phyloP scores from a whole-genome alignment of 208 protist species.

The Vickermania ingenoplastis region DNA sequence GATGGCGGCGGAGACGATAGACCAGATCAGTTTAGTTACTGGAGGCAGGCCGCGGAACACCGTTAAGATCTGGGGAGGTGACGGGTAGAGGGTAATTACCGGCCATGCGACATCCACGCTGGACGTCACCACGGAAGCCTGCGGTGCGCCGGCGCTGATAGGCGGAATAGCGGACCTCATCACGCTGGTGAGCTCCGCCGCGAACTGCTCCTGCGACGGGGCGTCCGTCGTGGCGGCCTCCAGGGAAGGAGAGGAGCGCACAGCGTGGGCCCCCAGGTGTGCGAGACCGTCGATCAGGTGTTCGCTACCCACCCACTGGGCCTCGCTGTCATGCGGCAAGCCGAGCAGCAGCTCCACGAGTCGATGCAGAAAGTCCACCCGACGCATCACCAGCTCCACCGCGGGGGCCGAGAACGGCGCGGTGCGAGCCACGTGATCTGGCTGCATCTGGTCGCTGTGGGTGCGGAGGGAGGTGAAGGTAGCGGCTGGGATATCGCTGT shows the following conservation, averaged over 20 bases:
- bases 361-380: constrained; percentile 53
- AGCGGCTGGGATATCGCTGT: constrained; percentile 49
- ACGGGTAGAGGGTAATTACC: too few relatives aligned
- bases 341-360: constrained; percentile 25
- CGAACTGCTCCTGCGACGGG: not conserved
- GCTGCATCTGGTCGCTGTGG: constrained; percentile 11
- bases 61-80: too few relatives aligned
- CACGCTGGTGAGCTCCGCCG: not conserved
- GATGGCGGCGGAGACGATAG: too few relatives aligned
- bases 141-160: too few relatives aligned
- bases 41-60: too few relatives aligned
- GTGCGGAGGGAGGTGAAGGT: constrained; percentile 58
- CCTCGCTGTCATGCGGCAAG: not conserved
- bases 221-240: not conserved
- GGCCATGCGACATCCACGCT: too few relatives aligned
- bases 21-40: too few relatives aligned
- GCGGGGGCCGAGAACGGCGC: constrained; percentile 13
- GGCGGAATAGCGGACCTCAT: too few relatives aligned
- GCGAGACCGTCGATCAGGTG: not conserved
- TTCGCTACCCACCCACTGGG: not conserved
- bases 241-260: not conserved
- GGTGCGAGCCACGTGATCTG: constrained; percentile 60
- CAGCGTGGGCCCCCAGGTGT: not conserved
- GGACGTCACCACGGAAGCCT: too few relatives aligned
- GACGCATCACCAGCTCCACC: constrained; percentile 16